Evolutionary conservation across 148 eudicot genomes (phyloP).

Genomic region (Camellia granthamiana): DNA sequence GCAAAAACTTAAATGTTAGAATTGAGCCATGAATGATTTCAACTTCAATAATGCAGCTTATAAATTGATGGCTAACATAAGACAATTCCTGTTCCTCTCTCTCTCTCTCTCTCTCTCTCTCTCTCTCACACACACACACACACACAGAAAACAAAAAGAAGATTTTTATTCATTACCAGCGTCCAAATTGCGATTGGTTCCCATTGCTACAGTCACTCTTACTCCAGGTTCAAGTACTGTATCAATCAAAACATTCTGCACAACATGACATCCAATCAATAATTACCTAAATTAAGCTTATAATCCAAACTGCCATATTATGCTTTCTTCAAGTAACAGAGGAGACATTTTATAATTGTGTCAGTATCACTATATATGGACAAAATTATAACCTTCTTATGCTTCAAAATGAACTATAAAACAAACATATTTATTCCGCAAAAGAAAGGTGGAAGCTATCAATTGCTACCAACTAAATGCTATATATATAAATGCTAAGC

Average conservation of each 20-base stretch:
- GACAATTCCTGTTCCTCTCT: too few relatives aligned
- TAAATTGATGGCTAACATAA: too few relatives aligned
- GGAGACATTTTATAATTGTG: background rate
- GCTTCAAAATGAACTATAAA: background rate
- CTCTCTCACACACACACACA: too few relatives aligned
- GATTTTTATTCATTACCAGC: slow-evolving; percentile 36
- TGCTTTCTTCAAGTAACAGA: background rate
- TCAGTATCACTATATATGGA: background rate
- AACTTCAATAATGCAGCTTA: too few relatives aligned
- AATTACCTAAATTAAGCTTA: background rate
- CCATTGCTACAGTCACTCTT: slow-evolving; percentile 90
- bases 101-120: too few relatives aligned
- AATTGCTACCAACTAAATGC: background rate
- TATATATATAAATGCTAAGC: background rate
- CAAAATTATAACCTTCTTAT: background rate
- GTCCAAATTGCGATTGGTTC: slow-evolving; percentile 63
- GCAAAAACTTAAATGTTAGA: too few relatives aligned
- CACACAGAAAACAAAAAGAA: background rate
- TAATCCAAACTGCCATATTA: background rate
- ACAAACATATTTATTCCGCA: background rate
- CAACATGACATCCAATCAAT: background rate
- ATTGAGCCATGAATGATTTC: too few relatives aligned
- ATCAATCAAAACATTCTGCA: slow-evolving; percentile 81
- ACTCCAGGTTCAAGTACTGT: slow-evolving; percentile 75
- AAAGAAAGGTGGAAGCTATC: background rate